These are phyloP conservation scores for Amanita subjunquillea DNA, from an alignment of 768 basidiomycete genomes.

Conservation along the genomic window DNA sequence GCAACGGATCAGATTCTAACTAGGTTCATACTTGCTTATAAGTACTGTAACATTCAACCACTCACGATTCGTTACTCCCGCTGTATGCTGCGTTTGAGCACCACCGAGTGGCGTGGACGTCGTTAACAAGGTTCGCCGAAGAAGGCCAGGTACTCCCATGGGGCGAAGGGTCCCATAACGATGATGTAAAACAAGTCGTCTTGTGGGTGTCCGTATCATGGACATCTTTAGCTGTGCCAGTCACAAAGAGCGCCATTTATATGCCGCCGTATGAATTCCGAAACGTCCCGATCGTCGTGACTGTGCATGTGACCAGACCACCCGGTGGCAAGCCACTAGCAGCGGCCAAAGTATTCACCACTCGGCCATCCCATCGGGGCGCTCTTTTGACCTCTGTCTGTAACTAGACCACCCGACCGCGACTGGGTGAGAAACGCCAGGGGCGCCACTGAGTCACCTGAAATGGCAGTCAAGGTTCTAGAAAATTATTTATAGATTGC, in stretches of 20 bases:
- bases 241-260: neutral
- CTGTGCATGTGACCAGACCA: neutral
- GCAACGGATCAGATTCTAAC: constrained; percentile 15
- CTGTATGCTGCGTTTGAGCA: neutral
- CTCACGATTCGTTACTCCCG: neutral
- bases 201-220: neutral
- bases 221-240: neutral
- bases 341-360: no score
- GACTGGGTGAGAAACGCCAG: no score
- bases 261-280: neutral
- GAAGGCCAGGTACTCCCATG: neutral
- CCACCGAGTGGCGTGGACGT: neutral
- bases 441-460: neutral
- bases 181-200: neutral
- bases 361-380: no score
- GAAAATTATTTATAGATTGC: neutral
- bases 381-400: no score
- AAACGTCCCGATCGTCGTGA: constrained; percentile 1
- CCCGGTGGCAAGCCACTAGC: no score
- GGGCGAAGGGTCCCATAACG: neutral
- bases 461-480: neutral
- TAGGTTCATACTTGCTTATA: neutral
- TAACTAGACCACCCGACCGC: no score
- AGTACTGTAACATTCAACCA: neutral
- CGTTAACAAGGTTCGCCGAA: neutral